A percentile compares a stretch with the other conserved stretches of the same genome.
Conservation (phyloP, 2,329 filamentous ascomycete species). For the Diaporthe caulivora region DNA sequence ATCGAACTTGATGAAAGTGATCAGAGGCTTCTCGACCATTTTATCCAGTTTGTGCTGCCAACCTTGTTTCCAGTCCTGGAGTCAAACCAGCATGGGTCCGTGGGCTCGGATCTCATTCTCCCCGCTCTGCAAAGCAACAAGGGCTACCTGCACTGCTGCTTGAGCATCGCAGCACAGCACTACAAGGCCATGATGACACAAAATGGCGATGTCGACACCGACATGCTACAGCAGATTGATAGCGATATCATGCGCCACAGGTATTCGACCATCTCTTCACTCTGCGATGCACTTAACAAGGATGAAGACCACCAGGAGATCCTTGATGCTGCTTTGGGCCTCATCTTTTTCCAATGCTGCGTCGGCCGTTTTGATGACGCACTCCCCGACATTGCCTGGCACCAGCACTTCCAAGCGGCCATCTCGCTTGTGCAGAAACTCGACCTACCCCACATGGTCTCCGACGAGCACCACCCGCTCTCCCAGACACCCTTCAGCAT, state of each 20-base stretch:
- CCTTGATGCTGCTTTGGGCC: slow-evolving; percentile 90
- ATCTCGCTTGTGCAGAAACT: slow-evolving; percentile 88
- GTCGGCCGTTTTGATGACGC: slow-evolving; percentile 88
- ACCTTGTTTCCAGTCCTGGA: slow-evolving; percentile 94
- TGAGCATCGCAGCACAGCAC: slow-evolving; percentile 93
- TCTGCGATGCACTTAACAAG: slow-evolving; percentile 83
- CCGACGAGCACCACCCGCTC: slow-evolving; percentile 69
- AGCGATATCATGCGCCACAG: slow-evolving; percentile 93
- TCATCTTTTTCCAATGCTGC: slow-evolving; percentile 96
- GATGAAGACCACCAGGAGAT: slow-evolving; percentile 90
- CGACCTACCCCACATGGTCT: slow-evolving; percentile 78
- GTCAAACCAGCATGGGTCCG: slow-evolving; percentile 86
- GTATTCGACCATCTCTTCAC: slow-evolving; percentile 85
- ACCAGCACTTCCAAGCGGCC: slow-evolving; percentile 94
- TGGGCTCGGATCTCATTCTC: slow-evolving; percentile 84
- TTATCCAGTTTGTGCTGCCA: slow-evolving; percentile 87
- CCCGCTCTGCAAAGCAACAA: slow-evolving; percentile 92
- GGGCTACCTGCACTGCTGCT: slow-evolving; percentile 93
- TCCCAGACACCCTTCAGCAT: slow-evolving; percentile 89
- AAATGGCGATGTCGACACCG: slow-evolving; percentile 83
- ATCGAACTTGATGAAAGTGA: slow-evolving; percentile 91
- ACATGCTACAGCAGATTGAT: slow-evolving; percentile 89
- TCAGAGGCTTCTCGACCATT: slow-evolving; percentile 88
- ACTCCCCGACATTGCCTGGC: slow-evolving; percentile 94
- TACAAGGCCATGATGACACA: slow-evolving; percentile 80